Evolutionary conservation across 768 basidiomycete genomes (phyloP).

Genomic region (Kwoniella mangroviensis): DNA sequence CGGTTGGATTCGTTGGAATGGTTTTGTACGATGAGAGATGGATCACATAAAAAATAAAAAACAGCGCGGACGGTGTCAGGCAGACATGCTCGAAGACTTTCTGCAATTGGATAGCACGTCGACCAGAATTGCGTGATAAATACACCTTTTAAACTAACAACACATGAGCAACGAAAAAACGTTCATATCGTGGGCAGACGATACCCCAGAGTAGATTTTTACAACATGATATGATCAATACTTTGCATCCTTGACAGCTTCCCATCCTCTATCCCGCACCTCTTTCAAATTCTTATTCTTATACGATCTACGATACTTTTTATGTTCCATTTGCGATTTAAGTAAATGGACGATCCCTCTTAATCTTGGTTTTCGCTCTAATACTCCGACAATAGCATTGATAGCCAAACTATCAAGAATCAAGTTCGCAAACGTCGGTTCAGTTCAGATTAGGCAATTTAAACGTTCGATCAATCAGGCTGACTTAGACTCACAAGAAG

Average conservation of each 20-base stretch:
- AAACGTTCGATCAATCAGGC: neutral
- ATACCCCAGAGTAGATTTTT: neutral
- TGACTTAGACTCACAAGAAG: slow-evolving; percentile 34
- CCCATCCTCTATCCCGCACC: slow-evolving; percentile 25
- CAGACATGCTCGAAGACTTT: too few species aligned
- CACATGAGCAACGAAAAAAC: too few species aligned
- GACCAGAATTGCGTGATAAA: neutral
- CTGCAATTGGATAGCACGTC: neutral
- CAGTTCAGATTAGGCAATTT: neutral
- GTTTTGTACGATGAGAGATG: slow-evolving; percentile 52
- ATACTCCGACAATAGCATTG: slow-evolving; percentile 31
- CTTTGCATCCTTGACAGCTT: slow-evolving; percentile 30
- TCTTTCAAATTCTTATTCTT: neutral
- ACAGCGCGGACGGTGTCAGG: neutral
- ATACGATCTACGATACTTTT: slow-evolving; percentile 7
- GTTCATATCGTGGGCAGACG: too few species aligned
- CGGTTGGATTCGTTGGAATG: slow-evolving; percentile 7
- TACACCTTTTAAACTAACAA: too few species aligned
- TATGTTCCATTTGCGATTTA: slow-evolving; percentile 10
- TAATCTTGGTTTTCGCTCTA: slow-evolving; percentile 35
- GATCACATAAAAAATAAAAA: slow-evolving; percentile 33
- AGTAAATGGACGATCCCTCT: slow-evolving; percentile 27
- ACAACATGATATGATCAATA: slow-evolving; percentile 23
- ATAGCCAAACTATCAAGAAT: slow-evolving; percentile 38
- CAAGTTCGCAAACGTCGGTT: neutral